Evolutionary conservation across 345 rosid species (phyloP), one percentile per base, ranked within the genome.

Genomic region (Lumnitzera racemosa): DNA sequence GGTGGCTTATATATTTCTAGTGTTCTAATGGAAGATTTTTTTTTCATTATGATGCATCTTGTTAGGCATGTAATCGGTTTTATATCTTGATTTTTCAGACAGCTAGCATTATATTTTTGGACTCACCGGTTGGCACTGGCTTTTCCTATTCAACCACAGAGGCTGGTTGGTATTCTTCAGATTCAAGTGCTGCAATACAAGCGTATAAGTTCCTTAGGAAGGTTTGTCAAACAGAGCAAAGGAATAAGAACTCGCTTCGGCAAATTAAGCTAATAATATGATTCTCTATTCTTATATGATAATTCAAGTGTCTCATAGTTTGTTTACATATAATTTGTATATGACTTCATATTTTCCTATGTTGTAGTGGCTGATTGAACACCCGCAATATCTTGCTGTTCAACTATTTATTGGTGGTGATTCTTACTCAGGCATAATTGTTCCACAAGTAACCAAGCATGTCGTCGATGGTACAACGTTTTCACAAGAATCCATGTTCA

Each of bases 381-480:
- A 76, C 50, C 74, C 73, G 2, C 61, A 76, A 24, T 76, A 65
- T 50, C 74, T 76, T 36, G 53, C 58, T 4, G 6, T 47, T 16
- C 71, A 55, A 56, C 58, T 76, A 24, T 68, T 61, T 49, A 53
- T 69, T 20, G 80, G 76, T 24, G 80, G 74, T 47, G 80, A 76
- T 69, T 76, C 76, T 12, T 76, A 76, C 60, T 65, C 80, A 13
- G 80, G 80, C 62, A 69, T 69, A 17, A 68, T 63, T 5, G 62
- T 55, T 59, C 56, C 80, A 23, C 50, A 58, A 13, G 51, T 69
- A 36, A 47, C 62, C 62, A 51, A 76, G 53, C 51, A 72, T 49
- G 49, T 76, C 11, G 54, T 76, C 36, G 74, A 72, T 36, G 80
- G 80, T 68, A 49, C 63, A n/a, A 36, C 15, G 29, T 17, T 36